These are phyloP conservation scores for Elsinoe arachidis DNA, from an alignment of 2,329 filamentous ascomycete species.

Conservation along the genomic window DNA sequence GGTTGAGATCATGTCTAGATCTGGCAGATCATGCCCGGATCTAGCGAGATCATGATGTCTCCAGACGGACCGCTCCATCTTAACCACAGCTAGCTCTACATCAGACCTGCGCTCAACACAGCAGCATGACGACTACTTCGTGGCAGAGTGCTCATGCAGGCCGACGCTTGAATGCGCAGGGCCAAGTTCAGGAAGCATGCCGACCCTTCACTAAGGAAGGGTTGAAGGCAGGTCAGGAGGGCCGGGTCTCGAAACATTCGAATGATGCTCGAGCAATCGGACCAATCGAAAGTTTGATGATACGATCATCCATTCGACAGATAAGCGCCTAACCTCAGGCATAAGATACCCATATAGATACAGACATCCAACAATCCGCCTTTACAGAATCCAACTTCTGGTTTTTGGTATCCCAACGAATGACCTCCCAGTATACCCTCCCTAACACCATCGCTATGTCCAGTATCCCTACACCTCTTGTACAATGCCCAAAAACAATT, in stretches of 20 bases:
- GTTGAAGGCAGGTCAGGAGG: too few species aligned
- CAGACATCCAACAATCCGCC: not conserved
- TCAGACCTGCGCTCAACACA: not conserved
- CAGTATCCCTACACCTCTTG: not conserved
- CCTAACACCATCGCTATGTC: conserved; percentile 5
- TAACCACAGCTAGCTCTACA: too few species aligned
- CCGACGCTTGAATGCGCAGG: too few species aligned
- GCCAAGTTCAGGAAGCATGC: too few species aligned
- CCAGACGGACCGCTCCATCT: too few species aligned
- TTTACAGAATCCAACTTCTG: not conserved
- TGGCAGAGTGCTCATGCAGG: too few species aligned
- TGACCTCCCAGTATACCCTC: not conserved
- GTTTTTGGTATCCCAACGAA: conserved; percentile 2
- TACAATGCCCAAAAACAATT: not conserved
- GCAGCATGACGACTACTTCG: too few species aligned
- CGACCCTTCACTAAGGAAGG: too few species aligned
- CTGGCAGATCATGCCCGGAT: too few species aligned
- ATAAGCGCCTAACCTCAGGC: not conserved
- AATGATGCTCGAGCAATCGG: not conserved
- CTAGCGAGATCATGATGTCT: too few species aligned
- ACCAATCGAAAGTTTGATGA: not conserved
- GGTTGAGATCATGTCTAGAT: conserved; percentile 8
- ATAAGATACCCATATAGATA: conserved; percentile 2
- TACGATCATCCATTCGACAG: not conserved
- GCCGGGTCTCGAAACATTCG: too few species aligned